phyloP scores from a whole-genome alignment of 345 rosid species.

The Gossypium australe region DNA sequence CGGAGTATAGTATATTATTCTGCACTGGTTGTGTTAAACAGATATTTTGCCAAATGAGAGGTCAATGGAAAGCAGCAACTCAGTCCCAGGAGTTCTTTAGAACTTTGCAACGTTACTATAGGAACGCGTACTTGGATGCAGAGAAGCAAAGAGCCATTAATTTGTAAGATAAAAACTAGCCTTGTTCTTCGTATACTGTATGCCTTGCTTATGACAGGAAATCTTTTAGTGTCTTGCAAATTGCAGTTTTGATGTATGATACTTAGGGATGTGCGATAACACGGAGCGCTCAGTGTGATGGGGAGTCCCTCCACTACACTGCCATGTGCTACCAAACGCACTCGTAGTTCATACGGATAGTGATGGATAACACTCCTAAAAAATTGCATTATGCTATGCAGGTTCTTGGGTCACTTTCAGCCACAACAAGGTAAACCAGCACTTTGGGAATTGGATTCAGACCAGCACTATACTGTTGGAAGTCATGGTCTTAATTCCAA shows the following conservation, averaged over 20 bases:
- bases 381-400: conserved; percentile 26
- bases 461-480: conserved; percentile 59
- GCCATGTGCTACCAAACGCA: neutral
- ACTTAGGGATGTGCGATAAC: neutral
- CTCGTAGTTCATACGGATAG: neutral
- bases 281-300: neutral
- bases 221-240: neutral
- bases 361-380: neutral
- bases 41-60: conserved; percentile 96
- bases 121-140: conserved; percentile 83
- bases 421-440: conserved; percentile 87
- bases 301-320: neutral
- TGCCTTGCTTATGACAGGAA: neutral
- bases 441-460: conserved; percentile 82
- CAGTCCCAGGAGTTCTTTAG: conserved; percentile 92
- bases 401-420: conserved; percentile 95
- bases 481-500: conserved; percentile 35
- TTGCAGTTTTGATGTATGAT: neutral
- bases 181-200: neutral
- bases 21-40: conserved; percentile 27
- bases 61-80: conserved; percentile 96
- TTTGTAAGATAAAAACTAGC: conserved; percentile 48
- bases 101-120: conserved; percentile 85
- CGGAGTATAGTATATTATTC: neutral
- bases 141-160: conserved; percentile 95